Conservation (phyloP, 352 stramenopile species). For the Globisporangium iwayamae region DNA sequence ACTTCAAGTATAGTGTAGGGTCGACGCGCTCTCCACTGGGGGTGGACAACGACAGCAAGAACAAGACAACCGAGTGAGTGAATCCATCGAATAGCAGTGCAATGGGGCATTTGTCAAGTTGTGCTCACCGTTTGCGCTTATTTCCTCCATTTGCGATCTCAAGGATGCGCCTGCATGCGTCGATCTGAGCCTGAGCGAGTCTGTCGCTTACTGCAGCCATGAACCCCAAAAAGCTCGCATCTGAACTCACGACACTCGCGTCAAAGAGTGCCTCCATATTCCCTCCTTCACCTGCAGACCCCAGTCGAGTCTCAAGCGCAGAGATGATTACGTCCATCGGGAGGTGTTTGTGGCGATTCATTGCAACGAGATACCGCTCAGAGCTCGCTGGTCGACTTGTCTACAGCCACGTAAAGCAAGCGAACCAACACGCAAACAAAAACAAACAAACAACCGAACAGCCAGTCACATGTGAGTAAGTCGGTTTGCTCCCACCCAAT, state of each 20-base stretch:
- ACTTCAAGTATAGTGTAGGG: slow-evolving; percentile 32
- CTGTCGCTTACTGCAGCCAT: slow-evolving; percentile 30
- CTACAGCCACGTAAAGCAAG: slow-evolving; percentile 22
- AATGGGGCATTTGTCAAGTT: neutral
- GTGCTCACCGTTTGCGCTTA: slow-evolving; percentile 24
- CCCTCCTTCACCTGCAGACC: slow-evolving; percentile 2
- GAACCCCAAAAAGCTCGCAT: slow-evolving; percentile 42
- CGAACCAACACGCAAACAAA: neutral
- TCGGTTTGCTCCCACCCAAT: no score
- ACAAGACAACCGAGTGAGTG: neutral
- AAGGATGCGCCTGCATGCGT: slow-evolving; percentile 38
- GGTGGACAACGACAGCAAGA: neutral
- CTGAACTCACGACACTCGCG: slow-evolving; percentile 14
- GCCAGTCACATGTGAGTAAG: neutral
- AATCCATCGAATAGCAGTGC: neutral
- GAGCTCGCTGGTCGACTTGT: slow-evolving; percentile 79
- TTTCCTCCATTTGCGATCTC: slow-evolving; percentile 17
- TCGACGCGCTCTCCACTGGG: slow-evolving; percentile 13
- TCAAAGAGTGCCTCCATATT: slow-evolving; percentile 17
- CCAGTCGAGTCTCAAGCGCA: slow-evolving; percentile 22
- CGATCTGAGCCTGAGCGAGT: slow-evolving; percentile 30
- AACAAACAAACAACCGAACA: no score
- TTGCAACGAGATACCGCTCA: slow-evolving; percentile 64
- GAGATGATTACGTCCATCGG: slow-evolving; percentile 21
- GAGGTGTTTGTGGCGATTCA: slow-evolving; percentile 20